phyloP scores from a whole-genome alignment of 2,329 filamentous ascomycete species.

The Aureobasidium musti region DNA sequence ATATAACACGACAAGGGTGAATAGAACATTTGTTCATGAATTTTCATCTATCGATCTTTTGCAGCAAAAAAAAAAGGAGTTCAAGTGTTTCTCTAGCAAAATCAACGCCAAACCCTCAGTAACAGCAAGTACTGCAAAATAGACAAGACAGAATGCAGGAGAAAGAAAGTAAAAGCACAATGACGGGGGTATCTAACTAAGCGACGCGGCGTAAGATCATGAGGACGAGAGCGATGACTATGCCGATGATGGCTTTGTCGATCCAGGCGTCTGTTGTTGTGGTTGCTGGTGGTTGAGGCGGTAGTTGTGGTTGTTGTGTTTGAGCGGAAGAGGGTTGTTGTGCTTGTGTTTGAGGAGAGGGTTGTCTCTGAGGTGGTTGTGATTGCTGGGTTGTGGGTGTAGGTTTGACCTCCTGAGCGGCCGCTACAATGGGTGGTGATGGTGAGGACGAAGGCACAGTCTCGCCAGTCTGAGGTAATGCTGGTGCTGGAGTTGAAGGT shows the following conservation, averaged over 20 bases:
- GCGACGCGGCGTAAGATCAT: constrained; percentile 58
- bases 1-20: no score
- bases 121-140: not conserved
- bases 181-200: constrained; percentile 6
- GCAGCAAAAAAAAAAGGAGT: no score
- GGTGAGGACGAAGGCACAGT: constrained; percentile 8
- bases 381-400: constrained; percentile 32
- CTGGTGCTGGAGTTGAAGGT: constrained; percentile 42
- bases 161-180: not conserved
- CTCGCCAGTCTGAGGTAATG: not conserved
- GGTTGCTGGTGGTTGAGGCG: constrained; percentile 1
- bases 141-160: not conserved
- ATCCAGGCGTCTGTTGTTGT: constrained; percentile 60
- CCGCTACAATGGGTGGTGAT: constrained; percentile 1
- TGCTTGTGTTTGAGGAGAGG: constrained; percentile 28
- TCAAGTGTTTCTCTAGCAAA: no score
- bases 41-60: no score
- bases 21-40: no score
- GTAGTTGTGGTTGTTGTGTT: not conserved
- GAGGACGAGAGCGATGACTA: constrained; percentile 69
- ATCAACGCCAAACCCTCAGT: not conserved
- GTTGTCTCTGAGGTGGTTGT: constrained; percentile 34
- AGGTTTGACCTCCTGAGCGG: constrained; percentile 30
- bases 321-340: not conserved
- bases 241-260: constrained; percentile 74